A percentile compares a stretch with the other conserved stretches of the same genome.
These are phyloP conservation scores for Nakaseomyces bracarensis DNA, from an alignment of 1,139 yeast genomes.

Conservation along the genomic window DNA sequence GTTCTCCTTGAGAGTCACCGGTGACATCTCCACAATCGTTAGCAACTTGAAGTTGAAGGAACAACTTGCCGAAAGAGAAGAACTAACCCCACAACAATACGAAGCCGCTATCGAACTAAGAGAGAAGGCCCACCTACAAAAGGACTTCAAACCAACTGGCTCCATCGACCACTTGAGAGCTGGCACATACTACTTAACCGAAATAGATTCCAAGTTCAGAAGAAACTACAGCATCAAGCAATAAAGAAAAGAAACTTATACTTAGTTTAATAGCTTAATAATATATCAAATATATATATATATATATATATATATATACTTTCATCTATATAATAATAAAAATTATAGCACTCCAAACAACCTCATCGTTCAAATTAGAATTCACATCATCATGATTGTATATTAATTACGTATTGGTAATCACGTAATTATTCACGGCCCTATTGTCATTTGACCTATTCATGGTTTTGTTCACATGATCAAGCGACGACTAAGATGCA, in stretches of 20 bases:
- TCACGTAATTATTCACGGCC: not conserved
- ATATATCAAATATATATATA: too few species aligned
- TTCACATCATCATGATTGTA: too few species aligned
- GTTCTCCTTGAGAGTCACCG: conserved; percentile 70
- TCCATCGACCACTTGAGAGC: conserved; percentile 56
- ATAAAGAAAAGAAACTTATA: conserved; percentile 16
- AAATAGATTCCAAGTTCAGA: conserved; percentile 82
- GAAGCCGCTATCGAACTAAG: conserved; percentile 75
- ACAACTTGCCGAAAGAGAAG: conserved; percentile 54
- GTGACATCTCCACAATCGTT: conserved; percentile 68
- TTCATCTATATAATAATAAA: too few species aligned
- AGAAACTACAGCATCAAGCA: conserved; percentile 65
- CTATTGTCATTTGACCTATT: not conserved
- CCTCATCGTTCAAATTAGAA: too few species aligned
- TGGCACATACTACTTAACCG: conserved; percentile 80
- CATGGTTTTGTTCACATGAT: too few species aligned
- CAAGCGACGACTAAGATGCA: too few species aligned
- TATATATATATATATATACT: too few species aligned
- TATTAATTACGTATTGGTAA: too few species aligned
- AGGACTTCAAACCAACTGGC: conserved; percentile 72
- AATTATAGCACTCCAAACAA: too few species aligned
- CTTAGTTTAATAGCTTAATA: not conserved
- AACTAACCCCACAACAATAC: conserved; percentile 70
- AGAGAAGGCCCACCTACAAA: conserved; percentile 81
- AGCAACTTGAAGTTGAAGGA: conserved; percentile 58